Conservation (phyloP, 2,329 filamentous ascomycete species). For the Onygenales sp. region DNA sequence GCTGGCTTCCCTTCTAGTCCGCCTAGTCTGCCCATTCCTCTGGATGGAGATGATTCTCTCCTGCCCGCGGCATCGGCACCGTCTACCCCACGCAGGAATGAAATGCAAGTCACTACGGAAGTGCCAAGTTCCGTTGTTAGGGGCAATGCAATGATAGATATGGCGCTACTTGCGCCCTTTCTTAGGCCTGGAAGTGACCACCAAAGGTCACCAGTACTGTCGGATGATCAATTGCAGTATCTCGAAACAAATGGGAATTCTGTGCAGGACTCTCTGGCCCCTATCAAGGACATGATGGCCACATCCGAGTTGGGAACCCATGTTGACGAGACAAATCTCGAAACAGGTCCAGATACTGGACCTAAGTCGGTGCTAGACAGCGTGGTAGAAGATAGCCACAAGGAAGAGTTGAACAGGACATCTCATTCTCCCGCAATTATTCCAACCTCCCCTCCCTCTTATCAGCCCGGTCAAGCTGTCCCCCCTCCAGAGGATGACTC, state of each 20-base stretch:
- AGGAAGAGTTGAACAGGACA: not conserved
- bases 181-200: not conserved
- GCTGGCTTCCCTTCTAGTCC: slow-evolving; percentile 12
- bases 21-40: not conserved
- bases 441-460: not conserved
- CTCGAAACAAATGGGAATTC: not conserved
- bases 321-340: not conserved
- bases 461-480: not conserved
- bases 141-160: not conserved
- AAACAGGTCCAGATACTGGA: not conserved
- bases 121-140: not conserved
- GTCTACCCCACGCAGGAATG: not conserved
- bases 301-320: not conserved
- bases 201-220: not conserved
- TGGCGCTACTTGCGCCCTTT: not conserved
- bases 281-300: not conserved
- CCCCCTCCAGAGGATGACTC: not conserved
- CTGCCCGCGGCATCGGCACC: not conserved
- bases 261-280: not conserved
- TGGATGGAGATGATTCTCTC: not conserved
- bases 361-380: not conserved
- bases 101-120: not conserved
- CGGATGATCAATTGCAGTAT: not conserved
- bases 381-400: not conserved
- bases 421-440: not conserved